Base-by-base conservation (phyloP, 2,329 filamentous ascomycete species). In the Rhinocladiella similis region DNA sequence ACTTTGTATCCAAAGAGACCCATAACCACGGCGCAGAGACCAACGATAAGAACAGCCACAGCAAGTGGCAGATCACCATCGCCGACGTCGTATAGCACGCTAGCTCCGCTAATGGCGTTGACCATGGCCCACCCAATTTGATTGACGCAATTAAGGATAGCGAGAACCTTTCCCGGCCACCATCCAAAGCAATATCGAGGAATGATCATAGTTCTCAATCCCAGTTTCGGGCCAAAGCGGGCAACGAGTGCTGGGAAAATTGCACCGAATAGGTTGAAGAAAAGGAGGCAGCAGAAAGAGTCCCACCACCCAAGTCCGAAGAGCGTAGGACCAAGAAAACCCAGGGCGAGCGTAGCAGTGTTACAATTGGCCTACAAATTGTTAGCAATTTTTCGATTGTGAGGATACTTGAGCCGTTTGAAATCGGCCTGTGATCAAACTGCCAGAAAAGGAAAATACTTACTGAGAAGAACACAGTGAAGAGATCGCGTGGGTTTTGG, bases 121-220 rank as follows among this genome's bases (percentile, higher is more conserved):
- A 56, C 57, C 29, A 62, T 57, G 41, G 59, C 56, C 55, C 62
- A 63, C 3, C 63, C 62, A 29, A 63, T 61, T 35, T 57, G 62
- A 4, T 61, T 61, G 12, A 63, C 59, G 41, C 54, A 55, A 46
- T 64, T 62, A 20, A 65, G 47, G 35, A 66, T 56, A 35, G 56
- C 53, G 18, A 65, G 43, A 14, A 65, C 22, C 18, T 60, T 63
- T 13, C 60, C 57, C n/a, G 62, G 61, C 61, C 60, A 64, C 20
- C 54, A 70, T 52, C 68, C 68, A 54, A 69, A 70, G 45, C 55
- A 61, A 52, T 70, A 70, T 10, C 68, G 59, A 5, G 66, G 63
- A 14, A 68, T 63, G 47, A 68, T 65, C 66, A 70, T 67, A 22
- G 64, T 66, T 33, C 68, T 63, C 53, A 70, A 62, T n/a, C 68